These are phyloP conservation scores for Gymnopus androsaceus DNA, from an alignment of 1,284 basidiomycete genomes.

Conservation along the genomic window DNA sequence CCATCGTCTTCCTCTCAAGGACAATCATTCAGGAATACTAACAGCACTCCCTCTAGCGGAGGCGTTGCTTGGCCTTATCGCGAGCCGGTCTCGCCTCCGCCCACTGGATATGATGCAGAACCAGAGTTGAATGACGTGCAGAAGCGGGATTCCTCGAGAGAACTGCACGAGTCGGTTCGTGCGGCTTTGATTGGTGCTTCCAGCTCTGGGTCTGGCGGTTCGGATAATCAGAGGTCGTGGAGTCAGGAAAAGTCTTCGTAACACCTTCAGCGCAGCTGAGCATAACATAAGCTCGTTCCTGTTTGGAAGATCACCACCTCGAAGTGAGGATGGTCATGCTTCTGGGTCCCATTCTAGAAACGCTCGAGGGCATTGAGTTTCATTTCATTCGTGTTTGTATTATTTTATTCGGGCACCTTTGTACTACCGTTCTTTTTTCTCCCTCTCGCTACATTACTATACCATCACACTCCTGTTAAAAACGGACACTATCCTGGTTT, in stretches of 20 bases:
- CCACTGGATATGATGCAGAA: constrained; percentile 10
- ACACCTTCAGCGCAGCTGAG: constrained; percentile 66
- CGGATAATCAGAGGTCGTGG: constrained; percentile 49
- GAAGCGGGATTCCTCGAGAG: constrained; percentile 19
- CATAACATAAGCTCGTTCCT: constrained; percentile 65
- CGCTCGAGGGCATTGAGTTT: neutral
- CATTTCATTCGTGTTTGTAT: neutral
- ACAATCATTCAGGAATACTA: neutral
- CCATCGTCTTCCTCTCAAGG: neutral
- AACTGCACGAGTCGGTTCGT: constrained; percentile 45
- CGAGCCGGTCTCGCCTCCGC: constrained; percentile 30
- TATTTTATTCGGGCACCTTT: neutral
- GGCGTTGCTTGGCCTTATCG: constrained; percentile 33
- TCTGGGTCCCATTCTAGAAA: constrained; percentile 13
- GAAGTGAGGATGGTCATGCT: constrained; percentile 13
- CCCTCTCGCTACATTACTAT: neutral
- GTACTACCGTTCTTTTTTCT: neutral
- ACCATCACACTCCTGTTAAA: no score
- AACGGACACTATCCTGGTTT: neutral
- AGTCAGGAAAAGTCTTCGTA: constrained; percentile 64
- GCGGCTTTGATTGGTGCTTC: constrained; percentile 36
- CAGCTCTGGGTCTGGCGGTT: neutral
- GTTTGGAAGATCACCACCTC: constrained; percentile 45
- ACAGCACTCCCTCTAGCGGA: neutral
- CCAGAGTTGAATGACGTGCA: neutral